Evolutionary conservation across 108 stramenopile genomes (phyloP), one percentile per base, ranked within the genome.

Genomic region (Fragilaria crotonensis): DNA sequence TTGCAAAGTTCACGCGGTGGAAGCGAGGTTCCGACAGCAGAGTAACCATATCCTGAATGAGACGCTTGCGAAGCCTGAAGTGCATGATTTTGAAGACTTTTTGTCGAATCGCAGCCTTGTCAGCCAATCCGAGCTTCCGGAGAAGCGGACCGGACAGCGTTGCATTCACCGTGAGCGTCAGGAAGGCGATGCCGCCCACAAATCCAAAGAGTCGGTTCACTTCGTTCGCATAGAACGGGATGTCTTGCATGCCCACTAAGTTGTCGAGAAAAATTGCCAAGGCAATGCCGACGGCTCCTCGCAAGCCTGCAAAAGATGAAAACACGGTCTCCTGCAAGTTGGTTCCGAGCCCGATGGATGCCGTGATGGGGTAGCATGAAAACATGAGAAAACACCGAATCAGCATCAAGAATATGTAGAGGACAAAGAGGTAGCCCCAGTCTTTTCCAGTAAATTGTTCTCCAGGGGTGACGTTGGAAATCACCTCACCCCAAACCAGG

Each of bases 201-300:
- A 79, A 54, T 3, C 51, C 69, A 51, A 74, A 79, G 54, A 30
- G 57, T 48, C 47, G 59, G 66, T 2, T 46, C 45, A 2, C 59
- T 64, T 21, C 63, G 50, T 41, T 68, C 49, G 22, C 23, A 52
- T 19, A 14, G 21, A 11, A 57, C 52, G 0, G 45, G 5, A 52
- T 61, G 62, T 31, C 9, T 20, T 21, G 55, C 20, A 23, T 48
- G 14, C 46, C 23, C 0, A 83, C 78, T 52, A 73, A 66, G 30
- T 71, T 76, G 52, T 79, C 80, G 14, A 94, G 72, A 17, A 77
- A 53, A 0, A 96, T 63, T 2, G 85, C 90, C n/a, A 93, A 56
- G 3, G 87, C 79, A 20, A 96, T 77, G 4, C 87, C 91, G 1
- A 94, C 81, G 0, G 95, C 89, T 31, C 95, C 95, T 1, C 93